A percentile compares a stretch with the other conserved stretches of the same genome.
Evolutionary conservation across 495 filamentous ascomycete genomes (phyloP).

Genomic region (Hypoxylon crocopeplum): DNA sequence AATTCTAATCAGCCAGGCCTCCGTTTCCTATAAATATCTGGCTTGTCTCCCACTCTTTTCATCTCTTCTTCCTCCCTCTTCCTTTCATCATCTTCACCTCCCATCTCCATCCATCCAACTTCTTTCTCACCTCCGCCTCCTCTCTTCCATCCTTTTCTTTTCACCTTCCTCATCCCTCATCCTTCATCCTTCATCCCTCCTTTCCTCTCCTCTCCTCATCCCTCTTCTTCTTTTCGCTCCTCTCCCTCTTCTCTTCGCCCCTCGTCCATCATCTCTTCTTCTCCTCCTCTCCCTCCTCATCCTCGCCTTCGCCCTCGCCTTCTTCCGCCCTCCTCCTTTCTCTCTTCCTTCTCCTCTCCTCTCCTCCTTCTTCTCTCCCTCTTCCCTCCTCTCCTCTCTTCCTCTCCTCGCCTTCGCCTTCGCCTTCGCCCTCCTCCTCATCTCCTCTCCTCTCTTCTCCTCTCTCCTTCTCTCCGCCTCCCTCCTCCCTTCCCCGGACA

Average conservation of each 20-base stretch:
- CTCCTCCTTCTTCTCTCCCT: background rate
- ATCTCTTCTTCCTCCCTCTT: background rate
- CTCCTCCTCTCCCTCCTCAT: background rate
- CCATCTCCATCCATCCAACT: too few species aligned
- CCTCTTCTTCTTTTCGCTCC: background rate
- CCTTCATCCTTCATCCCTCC: background rate
- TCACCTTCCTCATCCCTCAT: background rate
- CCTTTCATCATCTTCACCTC: too few species aligned
- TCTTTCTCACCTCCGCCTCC: background rate
- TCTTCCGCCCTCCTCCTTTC: background rate
- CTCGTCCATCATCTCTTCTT: background rate
- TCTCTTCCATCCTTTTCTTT: background rate
- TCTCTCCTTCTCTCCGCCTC: background rate
- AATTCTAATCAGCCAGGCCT: slow-evolving; percentile 10
- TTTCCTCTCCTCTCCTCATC: background rate
- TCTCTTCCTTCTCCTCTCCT: background rate
- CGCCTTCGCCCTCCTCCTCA: background rate
- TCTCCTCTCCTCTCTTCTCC: background rate
- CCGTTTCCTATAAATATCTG: background rate
- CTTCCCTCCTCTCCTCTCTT: background rate
- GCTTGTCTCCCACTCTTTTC: background rate
- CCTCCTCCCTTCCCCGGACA: background rate
- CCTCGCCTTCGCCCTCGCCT: background rate
- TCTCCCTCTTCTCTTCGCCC: background rate
- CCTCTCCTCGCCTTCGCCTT: background rate